Conservation (phyloP, 805 yeast genomes). For the Hagleromyces aurorensis region DNA sequence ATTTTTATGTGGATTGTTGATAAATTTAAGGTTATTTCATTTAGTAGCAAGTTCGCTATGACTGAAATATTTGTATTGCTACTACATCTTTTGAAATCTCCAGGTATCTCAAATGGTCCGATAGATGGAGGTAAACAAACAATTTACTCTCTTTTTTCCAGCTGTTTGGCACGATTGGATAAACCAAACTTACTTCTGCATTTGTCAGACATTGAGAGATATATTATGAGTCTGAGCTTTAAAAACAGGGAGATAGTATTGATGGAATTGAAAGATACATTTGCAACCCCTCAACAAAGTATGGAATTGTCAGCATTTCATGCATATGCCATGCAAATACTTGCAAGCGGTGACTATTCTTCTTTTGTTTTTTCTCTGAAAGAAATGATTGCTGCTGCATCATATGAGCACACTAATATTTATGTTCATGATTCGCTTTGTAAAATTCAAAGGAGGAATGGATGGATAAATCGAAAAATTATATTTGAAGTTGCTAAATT, state of each 20-base stretch:
- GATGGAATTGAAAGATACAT: conserved; percentile 20
- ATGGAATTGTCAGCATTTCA: conserved; percentile 26
- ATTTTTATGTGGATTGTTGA: conserved; percentile 39
- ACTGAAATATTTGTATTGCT: conserved; percentile 30
- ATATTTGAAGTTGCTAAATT: conserved; percentile 20
- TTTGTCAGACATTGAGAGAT: conserved; percentile 9
- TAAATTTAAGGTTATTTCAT: conserved; percentile 35
- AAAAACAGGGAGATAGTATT: conserved; percentile 26
- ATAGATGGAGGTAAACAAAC: conserved; percentile 25
- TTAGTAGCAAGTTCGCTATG: conserved; percentile 34
- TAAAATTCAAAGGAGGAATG: conserved; percentile 4
- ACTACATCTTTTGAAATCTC: conserved; percentile 25
- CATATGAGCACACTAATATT: conserved; percentile 11
- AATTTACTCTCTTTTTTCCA: conserved; percentile 16
- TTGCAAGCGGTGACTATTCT: conserved; percentile 20
- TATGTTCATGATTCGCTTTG: conserved; percentile 14
- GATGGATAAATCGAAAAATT: conserved; percentile 3
- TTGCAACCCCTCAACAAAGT: conserved; percentile 17
- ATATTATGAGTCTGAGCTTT: conserved; percentile 18
- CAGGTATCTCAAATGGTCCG: conserved; percentile 15
- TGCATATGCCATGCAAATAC: conserved; percentile 11
- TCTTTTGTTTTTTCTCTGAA: conserved; percentile 12
- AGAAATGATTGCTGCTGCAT: conserved; percentile 9
- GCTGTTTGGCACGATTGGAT: conserved; percentile 15
- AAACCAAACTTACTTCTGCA: conserved; percentile 4